Evolutionary conservation across 2,329 filamentous ascomycete species (phyloP).

Genomic region (Ceratocystiopsis brevicomis): DNA sequence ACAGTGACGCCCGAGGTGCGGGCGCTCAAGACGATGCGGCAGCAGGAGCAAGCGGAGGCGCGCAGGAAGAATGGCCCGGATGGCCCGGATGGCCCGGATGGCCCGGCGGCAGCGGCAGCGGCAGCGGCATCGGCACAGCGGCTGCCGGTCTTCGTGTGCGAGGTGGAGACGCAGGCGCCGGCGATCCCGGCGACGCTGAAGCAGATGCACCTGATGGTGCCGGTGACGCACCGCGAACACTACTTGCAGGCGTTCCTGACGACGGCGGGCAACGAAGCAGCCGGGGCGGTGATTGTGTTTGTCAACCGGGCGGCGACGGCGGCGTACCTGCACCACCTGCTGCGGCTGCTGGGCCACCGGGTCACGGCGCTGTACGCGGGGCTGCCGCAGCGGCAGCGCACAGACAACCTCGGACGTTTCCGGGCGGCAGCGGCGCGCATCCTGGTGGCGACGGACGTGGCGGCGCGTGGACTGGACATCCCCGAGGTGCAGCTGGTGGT

Average conservation of each 20-base stretch:
- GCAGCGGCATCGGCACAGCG: slow-evolving; percentile 34
- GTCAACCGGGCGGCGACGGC: slow-evolving; percentile 83
- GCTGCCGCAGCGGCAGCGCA: slow-evolving; percentile 67
- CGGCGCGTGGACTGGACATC: slow-evolving; percentile 85
- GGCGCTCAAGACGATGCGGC: slow-evolving; percentile 61
- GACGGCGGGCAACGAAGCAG: slow-evolving; percentile 55
- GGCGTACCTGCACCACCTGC: slow-evolving; percentile 70
- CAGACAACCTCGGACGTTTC: slow-evolving; percentile 78
- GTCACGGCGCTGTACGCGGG: slow-evolving; percentile 82
- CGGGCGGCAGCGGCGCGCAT: slow-evolving; percentile 75
- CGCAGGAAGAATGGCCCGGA: no score
- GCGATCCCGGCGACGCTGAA: slow-evolving; percentile 64
- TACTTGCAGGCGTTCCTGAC: slow-evolving; percentile 80
- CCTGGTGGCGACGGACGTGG: slow-evolving; percentile 87
- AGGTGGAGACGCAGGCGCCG: slow-evolving; percentile 58
- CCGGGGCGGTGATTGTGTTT: slow-evolving; percentile 84
- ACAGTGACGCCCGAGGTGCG: slow-evolving; percentile 87
- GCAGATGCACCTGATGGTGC: slow-evolving; percentile 74
- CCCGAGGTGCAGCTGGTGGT: slow-evolving; percentile 77
- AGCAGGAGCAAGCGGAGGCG: slow-evolving; percentile 10
- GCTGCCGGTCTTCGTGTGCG: slow-evolving; percentile 70
- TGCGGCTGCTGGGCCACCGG: slow-evolving; percentile 70
- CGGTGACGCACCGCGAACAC: slow-evolving; percentile 82
- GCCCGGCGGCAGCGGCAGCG: no score
- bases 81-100: no score